Conservation (phyloP, 371 early-diverging fungal species). For the Zychaea mexicana region DNA sequence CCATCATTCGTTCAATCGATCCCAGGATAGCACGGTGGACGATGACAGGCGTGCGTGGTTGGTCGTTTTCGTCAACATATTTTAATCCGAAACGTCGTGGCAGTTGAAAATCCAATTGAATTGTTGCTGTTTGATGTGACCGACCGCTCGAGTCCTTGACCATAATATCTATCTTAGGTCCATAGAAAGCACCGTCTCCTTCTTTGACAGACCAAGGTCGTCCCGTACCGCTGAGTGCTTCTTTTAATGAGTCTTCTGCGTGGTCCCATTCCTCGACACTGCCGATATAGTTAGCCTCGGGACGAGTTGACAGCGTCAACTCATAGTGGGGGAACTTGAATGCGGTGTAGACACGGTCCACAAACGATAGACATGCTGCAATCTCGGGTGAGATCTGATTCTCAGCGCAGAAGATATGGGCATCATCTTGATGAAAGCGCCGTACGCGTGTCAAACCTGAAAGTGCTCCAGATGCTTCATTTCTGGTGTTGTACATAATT, state of each 20-base stretch:
- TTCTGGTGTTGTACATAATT: conserved; percentile 42
- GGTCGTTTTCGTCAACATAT: conserved; percentile 65
- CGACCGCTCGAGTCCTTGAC: conserved; percentile 94
- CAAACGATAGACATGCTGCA: conserved; percentile 79
- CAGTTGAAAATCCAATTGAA: conserved; percentile 97
- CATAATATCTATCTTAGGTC: conserved; percentile 99
- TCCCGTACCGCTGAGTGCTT: conserved; percentile 81
- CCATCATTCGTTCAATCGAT: conserved; percentile 94
- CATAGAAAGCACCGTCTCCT: conserved; percentile 99
- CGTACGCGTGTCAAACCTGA: conserved; percentile 94
- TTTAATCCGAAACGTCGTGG: conserved; percentile 89
- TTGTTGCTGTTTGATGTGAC: conserved; percentile 97
- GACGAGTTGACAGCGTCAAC: conserved; percentile 94
- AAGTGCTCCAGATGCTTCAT: conserved; percentile 93
- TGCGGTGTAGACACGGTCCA: conserved; percentile 85
- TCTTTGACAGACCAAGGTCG: conserved; percentile 90
- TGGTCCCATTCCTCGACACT: conserved; percentile 89
- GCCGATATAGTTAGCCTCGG: conserved; percentile 92
- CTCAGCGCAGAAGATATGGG: conserved; percentile 92
- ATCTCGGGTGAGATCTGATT: conserved; percentile 85
- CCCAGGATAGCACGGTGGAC: conserved; percentile 97
- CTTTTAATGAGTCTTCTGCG: conserved; percentile 86
- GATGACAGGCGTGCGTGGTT: conserved; percentile 84
- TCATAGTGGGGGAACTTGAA: conserved; percentile 85
- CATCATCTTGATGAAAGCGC: conserved; percentile 98